Evolutionary conservation across 1,284 basidiomycete species (phyloP).

Genomic region (Marasmius sp.): DNA sequence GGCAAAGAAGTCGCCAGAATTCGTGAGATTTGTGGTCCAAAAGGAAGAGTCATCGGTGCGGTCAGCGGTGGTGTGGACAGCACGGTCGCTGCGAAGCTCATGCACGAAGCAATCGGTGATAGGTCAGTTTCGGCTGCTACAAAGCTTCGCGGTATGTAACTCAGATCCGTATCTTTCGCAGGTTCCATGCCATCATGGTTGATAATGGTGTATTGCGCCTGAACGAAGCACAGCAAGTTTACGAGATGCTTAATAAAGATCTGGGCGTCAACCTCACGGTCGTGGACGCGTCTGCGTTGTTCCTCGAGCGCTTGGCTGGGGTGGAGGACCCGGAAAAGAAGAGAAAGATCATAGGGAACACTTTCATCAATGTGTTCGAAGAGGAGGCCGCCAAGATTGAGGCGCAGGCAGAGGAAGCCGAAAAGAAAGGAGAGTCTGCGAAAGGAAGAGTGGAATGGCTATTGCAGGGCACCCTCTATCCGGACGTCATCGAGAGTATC

Average conservation of each 20-base stretch:
- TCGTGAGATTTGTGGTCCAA: constrained; percentile 91
- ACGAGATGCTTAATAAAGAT: constrained; percentile 92
- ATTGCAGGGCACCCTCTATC: constrained; percentile 97
- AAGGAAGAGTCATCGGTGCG: constrained; percentile 96
- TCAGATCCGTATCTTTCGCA: constrained; percentile 28
- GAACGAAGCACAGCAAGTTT: constrained; percentile 92
- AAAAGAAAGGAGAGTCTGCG: constrained; percentile 62
- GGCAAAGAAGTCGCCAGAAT: constrained; percentile 97
- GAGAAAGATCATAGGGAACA: constrained; percentile 98
- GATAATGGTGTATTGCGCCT: constrained; percentile 96
- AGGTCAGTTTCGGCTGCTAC: constrained; percentile 48
- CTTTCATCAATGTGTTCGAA: constrained; percentile 98
- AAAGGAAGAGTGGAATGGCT: constrained; percentile 97
- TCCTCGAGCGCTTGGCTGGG: constrained; percentile 86
- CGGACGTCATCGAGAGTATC: constrained; percentile 99
- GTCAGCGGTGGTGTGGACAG: constrained; percentile 98
- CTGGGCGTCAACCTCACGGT: constrained; percentile 97
- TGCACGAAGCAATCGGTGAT: constrained; percentile 99
- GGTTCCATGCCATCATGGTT: constrained; percentile 99
- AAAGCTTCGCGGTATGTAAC: constrained; percentile 3
- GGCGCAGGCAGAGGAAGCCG: constrained; percentile 76
- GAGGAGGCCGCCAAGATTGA: constrained; percentile 91
- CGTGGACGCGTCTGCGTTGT: constrained; percentile 93
- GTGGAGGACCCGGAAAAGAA: constrained; percentile 97
- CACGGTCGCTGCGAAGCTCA: constrained; percentile 96